Conservation (phyloP, 2,329 filamentous ascomycete species). For the Xylaria sp. region DNA sequence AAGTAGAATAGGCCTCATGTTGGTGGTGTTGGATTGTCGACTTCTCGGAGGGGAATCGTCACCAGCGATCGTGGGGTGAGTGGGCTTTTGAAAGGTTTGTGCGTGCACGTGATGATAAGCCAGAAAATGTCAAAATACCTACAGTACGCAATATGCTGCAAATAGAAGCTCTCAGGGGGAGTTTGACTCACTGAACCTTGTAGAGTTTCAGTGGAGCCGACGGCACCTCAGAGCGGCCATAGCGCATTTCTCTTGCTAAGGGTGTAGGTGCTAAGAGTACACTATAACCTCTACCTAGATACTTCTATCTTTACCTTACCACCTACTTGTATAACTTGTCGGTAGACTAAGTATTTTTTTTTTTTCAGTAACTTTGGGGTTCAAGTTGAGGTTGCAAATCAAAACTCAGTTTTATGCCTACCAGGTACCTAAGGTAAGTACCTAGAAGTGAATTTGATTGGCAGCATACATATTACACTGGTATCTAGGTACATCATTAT, state of each 20-base stretch:
- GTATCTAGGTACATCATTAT: neutral
- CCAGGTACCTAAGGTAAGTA: too few species aligned
- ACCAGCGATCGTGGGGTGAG: conserved; percentile 42
- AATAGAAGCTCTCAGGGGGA: neutral
- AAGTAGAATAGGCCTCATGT: conserved; percentile 96
- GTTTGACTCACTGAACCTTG: conserved; percentile 33
- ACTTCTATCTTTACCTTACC: too few species aligned
- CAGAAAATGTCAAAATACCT: neutral
- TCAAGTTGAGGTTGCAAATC: too few species aligned
- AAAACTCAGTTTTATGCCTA: too few species aligned
- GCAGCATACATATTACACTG: too few species aligned
- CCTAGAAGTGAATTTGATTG: too few species aligned
- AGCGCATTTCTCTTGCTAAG: neutral
- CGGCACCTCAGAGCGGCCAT: neutral
- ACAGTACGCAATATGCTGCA: neutral
- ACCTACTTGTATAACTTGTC: too few species aligned
- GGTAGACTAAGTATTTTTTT: too few species aligned
- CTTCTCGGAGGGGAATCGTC: conserved; percentile 31
- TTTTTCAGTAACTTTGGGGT: too few species aligned
- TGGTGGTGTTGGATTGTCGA: conserved; percentile 54
- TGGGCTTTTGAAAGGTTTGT: conserved; percentile 45
- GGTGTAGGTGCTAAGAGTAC: too few species aligned
- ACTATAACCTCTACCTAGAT: too few species aligned
- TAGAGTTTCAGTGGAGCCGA: conserved; percentile 4
- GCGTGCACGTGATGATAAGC: conserved; percentile 43